Evolutionary conservation across 139 green algal species (phyloP), one percentile per base, ranked within the genome.

Genomic region (Protoeuglena noctilucae): DNA sequence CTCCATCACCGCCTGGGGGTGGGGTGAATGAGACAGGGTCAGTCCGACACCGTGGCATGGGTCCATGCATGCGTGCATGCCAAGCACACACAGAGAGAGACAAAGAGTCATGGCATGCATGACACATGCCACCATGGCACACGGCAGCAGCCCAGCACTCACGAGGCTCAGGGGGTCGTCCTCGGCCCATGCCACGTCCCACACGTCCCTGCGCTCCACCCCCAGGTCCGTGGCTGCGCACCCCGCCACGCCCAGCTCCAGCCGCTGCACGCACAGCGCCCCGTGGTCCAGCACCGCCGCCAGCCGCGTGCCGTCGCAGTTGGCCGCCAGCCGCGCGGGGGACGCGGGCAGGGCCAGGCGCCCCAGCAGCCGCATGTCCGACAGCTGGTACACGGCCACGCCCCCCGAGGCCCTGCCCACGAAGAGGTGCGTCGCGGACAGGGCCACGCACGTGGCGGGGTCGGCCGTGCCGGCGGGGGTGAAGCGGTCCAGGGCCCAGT

Each of bases 1-100:
- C 68, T 89, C 81, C 83, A 86, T 84, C 41, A 93, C 68, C 0
- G 80, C 83, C n/a, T n/a, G n/a, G n/a, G n/a, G n/a, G n/a, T n/a
- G n/a, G n/a, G n/a, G n/a, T n/a, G n/a, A n/a, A n/a, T n/a, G n/a
- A n/a, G n/a, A n/a, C n/a, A n/a, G n/a, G n/a, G n/a, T n/a, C n/a
- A n/a, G n/a, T n/a, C n/a, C n/a, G n/a, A n/a, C n/a, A n/a, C n/a
- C n/a, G n/a, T n/a, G n/a, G n/a, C n/a, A n/a, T n/a, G n/a, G n/a
- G n/a, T n/a, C n/a, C n/a, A n/a, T n/a, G n/a, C n/a, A n/a, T n/a
- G n/a, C n/a, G n/a, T n/a, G n/a, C n/a, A n/a, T n/a, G n/a, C n/a
- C n/a, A n/a, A n/a, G n/a, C n/a, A n/a, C n/a, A n/a, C n/a, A n/a
- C n/a, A n/a, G n/a, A n/a, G n/a, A n/a, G n/a, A n/a, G n/a, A n/a